phyloP scores from a whole-genome alignment of 2,329 filamentous ascomycete species.

The Fusarium papillatum region DNA sequence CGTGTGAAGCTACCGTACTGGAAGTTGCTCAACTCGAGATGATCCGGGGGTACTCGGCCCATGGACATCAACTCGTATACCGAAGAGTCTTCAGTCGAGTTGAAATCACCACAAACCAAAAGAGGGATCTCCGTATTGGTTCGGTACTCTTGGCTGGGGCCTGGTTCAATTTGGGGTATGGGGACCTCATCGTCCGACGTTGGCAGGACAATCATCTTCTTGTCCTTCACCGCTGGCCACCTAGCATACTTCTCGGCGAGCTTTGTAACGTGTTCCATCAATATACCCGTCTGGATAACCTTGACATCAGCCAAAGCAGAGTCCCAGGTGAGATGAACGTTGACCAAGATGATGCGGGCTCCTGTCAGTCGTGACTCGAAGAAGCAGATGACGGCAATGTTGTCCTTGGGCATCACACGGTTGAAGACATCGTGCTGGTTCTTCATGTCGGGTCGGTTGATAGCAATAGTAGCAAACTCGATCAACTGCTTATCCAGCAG shows the following conservation, averaged over 20 bases:
- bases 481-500: constrained; percentile 94
- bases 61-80: constrained; percentile 92
- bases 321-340: constrained; percentile 97
- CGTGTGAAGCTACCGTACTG: constrained; percentile 95
- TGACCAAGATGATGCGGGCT: constrained; percentile 92
- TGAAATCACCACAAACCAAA: constrained; percentile 95
- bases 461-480: constrained; percentile 91
- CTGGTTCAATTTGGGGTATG: constrained; percentile 72
- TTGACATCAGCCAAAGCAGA: constrained; percentile 93
- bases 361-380: constrained; percentile 93
- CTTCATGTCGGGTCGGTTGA: constrained; percentile 97
- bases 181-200: constrained; percentile 60
- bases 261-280: constrained; percentile 93
- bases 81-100: constrained; percentile 88
- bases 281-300: constrained; percentile 92
- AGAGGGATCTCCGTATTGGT: constrained; percentile 91
- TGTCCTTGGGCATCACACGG: constrained; percentile 97
- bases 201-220: constrained; percentile 69
- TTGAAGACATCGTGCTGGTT: constrained; percentile 98
- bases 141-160: constrained; percentile 88
- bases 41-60: constrained; percentile 82
- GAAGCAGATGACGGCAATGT: constrained; percentile 93
- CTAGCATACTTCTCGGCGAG: constrained; percentile 88
- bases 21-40: constrained; percentile 83
- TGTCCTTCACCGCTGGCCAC: constrained; percentile 85